Evolutionary conservation across 2,329 filamentous ascomycete species (phyloP).

Genomic region (Curvularia sp.): DNA sequence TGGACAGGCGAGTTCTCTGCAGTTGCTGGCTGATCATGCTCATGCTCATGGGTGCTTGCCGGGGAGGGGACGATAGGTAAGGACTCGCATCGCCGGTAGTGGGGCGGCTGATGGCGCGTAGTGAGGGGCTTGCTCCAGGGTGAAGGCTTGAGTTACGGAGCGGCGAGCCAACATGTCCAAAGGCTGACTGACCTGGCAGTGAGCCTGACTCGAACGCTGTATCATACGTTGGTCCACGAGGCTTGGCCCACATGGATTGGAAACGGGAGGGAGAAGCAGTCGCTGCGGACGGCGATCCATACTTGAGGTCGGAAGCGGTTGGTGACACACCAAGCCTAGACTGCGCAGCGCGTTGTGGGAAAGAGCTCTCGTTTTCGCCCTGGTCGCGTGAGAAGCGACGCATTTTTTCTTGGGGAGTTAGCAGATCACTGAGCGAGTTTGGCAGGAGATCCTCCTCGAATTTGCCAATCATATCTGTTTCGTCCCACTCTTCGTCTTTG

Average conservation of each 20-base stretch:
- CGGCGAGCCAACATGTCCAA: conserved; percentile 70
- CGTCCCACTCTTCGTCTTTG: conserved; percentile 62
- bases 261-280: conserved; percentile 68
- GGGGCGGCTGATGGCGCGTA: conserved; percentile 60
- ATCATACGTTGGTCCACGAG: conserved; percentile 59
- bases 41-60: conserved; percentile 67
- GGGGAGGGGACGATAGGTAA: conserved; percentile 62
- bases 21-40: conserved; percentile 68
- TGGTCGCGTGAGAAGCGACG: conserved; percentile 66
- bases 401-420: conserved; percentile 68
- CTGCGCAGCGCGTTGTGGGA: conserved; percentile 50
- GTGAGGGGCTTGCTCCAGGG: conserved; percentile 58
- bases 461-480: conserved; percentile 64
- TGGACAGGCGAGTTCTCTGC: conserved; percentile 54
- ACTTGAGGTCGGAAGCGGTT: conserved; percentile 53
- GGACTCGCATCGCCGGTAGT: conserved; percentile 58
- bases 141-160: conserved; percentile 67
- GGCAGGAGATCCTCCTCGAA: conserved; percentile 93
- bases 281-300: conserved; percentile 60
- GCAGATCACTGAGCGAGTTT: conserved; percentile 68
- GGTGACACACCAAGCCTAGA: conserved; percentile 60
- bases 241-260: conserved; percentile 62
- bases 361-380: conserved; percentile 56
- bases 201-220: conserved; percentile 50
- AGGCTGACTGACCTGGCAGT: conserved; percentile 53